Evolutionary conservation across 202 grass and related monocot species (phyloP).

Genomic region (Bolboschoenoplectus hybrid): DNA sequence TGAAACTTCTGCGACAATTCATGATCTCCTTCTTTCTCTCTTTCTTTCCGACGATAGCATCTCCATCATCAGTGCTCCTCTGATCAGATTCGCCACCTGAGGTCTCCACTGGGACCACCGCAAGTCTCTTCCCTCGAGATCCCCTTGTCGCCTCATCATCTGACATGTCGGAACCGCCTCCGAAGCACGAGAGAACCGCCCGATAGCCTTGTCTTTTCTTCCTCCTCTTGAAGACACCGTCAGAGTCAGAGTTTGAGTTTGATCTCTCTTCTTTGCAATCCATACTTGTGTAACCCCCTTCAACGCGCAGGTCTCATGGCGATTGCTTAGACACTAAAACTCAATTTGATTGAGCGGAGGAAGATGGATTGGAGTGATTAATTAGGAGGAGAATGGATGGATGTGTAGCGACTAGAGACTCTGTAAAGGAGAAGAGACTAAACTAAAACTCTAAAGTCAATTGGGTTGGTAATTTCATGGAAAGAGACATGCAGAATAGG

Average conservation of each 20-base stretch:
- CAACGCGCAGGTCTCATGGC: neutral
- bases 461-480: conserved; percentile 17
- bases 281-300: conserved; percentile 3
- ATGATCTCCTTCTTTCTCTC: conserved; percentile 5
- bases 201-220: conserved; percentile 12
- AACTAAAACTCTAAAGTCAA: neutral
- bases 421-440: neutral
- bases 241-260: neutral
- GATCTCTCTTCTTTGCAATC: neutral
- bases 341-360: neutral
- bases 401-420: neutral
- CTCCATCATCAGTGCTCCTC: neutral
- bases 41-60: conserved; percentile 3
- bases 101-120: conserved; percentile 20
- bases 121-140: conserved; percentile 11
- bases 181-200: conserved; percentile 25
- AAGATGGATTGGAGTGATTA: neutral
- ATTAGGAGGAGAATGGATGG: neutral
- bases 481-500: neutral
- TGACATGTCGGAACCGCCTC: neutral
- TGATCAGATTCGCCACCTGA: neutral
- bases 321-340: conserved; percentile 6
- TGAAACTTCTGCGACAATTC: conserved; percentile 19
- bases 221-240: neutral
- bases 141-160: neutral